These are phyloP conservation scores for Rhizophora mangle DNA, from an alignment of 345 rosid genomes.

Conservation along the genomic window DNA sequence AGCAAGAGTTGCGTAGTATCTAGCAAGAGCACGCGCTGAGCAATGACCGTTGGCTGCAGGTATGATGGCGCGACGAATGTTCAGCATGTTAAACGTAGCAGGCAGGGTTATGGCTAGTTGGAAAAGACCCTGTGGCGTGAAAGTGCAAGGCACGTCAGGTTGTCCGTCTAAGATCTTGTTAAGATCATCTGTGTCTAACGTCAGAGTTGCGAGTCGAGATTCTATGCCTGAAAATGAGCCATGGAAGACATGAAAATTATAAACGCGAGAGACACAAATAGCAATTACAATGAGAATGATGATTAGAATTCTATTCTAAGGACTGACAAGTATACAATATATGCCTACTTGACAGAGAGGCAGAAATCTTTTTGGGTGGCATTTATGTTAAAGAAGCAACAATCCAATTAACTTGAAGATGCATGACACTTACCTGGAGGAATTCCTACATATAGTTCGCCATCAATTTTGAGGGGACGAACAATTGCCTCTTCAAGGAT, in stretches of 20 bases:
- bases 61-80: constrained; percentile 74
- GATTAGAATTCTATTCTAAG: not conserved
- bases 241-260: constrained; percentile 1
- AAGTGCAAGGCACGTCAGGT: constrained; percentile 63
- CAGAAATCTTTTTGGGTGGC: not conserved
- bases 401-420: not conserved
- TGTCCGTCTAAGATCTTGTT: constrained; percentile 40
- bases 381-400: not conserved
- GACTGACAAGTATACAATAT: not conserved
- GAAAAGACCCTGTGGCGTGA: constrained; percentile 51
- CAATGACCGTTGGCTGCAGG: constrained; percentile 91
- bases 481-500: constrained; percentile 76
- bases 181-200: constrained; percentile 55
- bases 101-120: constrained; percentile 44
- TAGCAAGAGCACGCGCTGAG: constrained; percentile 96
- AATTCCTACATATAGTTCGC: constrained; percentile 85
- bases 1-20: constrained; percentile 85
- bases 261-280: not conserved
- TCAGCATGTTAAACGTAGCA: constrained; percentile 67
- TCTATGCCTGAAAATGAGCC: constrained; percentile 63
- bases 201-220: constrained; percentile 80
- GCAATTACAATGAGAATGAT: not conserved
- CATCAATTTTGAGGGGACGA: constrained; percentile 64
- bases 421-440: constrained; percentile 59
- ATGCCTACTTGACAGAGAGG: not conserved